Evolutionary conservation across 768 basidiomycete species (phyloP).

Genomic region (Gelatoporia subvermispora): DNA sequence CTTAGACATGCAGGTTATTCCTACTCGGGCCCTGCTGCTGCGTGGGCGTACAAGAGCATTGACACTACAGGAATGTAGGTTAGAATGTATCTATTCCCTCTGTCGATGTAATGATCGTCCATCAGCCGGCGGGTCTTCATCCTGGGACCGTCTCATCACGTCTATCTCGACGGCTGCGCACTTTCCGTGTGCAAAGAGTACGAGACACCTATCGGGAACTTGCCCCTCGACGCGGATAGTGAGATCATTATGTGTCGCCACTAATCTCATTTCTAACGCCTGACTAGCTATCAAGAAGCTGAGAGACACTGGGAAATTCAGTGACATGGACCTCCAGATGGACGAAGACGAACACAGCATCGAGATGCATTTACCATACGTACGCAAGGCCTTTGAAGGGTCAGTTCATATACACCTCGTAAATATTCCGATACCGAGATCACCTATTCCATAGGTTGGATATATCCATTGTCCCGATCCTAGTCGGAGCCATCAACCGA

Average conservation of each 20-base stretch:
- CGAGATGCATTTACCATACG: conserved; percentile 95
- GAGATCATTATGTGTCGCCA: conserved; percentile 23
- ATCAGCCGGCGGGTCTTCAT: conserved; percentile 86
- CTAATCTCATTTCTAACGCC: not conserved
- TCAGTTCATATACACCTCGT: conserved; percentile 26
- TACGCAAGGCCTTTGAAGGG: conserved; percentile 82
- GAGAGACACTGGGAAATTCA: conserved; percentile 61
- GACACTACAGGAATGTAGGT: conserved; percentile 77
- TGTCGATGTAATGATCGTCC: not conserved
- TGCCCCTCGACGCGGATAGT: conserved; percentile 81
- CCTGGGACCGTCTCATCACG: conserved; percentile 93
- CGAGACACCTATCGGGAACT: conserved; percentile 78
- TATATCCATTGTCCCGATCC: conserved; percentile 81
- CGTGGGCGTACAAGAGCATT: conserved; percentile 93
- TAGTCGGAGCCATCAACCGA: conserved; percentile 75
- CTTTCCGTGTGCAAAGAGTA: conserved; percentile 75
- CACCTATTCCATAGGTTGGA: conserved; percentile 44
- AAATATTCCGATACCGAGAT: not conserved
- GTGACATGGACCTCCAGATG: conserved; percentile 53
- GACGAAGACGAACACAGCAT: conserved; percentile 97
- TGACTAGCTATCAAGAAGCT: conserved; percentile 63
- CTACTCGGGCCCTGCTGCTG: conserved; percentile 91
- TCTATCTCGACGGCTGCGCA: conserved; percentile 84
- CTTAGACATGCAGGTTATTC: conserved; percentile 91
- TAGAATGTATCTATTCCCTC: not conserved